These are phyloP conservation scores for Chytriomyces confervae DNA, from an alignment of 192 early-diverging fungal species.

Conservation along the genomic window DNA sequence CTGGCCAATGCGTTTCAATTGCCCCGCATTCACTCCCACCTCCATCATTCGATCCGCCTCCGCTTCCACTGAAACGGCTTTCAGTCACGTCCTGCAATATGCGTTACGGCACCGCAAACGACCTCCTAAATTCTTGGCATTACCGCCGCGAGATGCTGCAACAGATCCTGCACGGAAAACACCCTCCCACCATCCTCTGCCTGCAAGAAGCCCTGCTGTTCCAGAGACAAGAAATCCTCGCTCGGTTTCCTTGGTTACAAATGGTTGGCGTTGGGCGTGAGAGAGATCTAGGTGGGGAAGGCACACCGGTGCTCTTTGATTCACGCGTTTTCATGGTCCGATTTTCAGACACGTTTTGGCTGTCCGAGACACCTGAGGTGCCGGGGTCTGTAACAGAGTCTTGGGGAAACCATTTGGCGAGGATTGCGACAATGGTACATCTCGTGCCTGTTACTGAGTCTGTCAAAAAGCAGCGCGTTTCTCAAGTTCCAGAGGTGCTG, in stretches of 20 bases:
- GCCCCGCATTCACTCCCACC: background rate
- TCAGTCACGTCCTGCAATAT: conserved; percentile 1
- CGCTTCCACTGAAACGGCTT: background rate
- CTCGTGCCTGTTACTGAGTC: background rate
- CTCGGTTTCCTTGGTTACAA: conserved; percentile 8
- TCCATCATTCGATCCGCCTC: background rate
- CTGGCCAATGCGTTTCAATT: background rate
- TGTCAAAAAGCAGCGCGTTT: background rate
- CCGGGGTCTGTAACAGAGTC: conserved; percentile 10
- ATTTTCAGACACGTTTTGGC: conserved; percentile 15
- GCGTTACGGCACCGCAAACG: conserved; percentile 4
- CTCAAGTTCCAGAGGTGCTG: background rate
- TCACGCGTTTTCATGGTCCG: conserved; percentile 5
- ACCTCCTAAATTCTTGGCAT: conserved; percentile 2
- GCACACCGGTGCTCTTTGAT: conserved; percentile 2
- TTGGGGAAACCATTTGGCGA: conserved; percentile 4
- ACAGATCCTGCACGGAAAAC: background rate
- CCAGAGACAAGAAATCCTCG: conserved; percentile 14
- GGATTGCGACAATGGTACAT: conserved; percentile 11
- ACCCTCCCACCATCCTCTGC: background rate
- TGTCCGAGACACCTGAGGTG: conserved; percentile 13
- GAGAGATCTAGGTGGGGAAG: conserved; percentile 3
- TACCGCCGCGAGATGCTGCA: conserved; percentile 9
- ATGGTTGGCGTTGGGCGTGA: conserved; percentile 10
- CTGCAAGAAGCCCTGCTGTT: conserved; percentile 19